Percentiles rank a stretch among this genome's conserved stretches.
Evolutionary conservation across 140 eudicot species (phyloP).

Genomic region (Eryngium alpinum): DNA sequence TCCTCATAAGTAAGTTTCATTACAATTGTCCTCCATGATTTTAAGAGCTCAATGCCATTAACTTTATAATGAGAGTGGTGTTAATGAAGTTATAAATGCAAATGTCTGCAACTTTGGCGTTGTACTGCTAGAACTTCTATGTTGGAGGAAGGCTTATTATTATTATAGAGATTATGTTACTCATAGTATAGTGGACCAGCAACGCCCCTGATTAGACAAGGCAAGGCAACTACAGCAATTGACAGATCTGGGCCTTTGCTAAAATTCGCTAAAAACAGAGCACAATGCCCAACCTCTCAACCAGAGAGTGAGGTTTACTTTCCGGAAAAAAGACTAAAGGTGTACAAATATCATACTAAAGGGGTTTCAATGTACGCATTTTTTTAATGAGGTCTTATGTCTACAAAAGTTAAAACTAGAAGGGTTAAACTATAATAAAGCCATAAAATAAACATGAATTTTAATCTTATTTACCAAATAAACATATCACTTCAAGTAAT

Average conservation of each 20-base stretch:
- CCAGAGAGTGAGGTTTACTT: too few species aligned
- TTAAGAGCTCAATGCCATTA: slow-evolving; percentile 68
- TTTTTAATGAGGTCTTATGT: too few species aligned
- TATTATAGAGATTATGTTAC: slow-evolving; percentile 69
- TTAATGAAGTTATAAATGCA: slow-evolving; percentile 42
- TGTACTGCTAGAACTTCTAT: slow-evolving; percentile 70
- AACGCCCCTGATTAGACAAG: slow-evolving; percentile 66
- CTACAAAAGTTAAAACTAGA: too few species aligned
- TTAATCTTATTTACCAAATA: too few species aligned
- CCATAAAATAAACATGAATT: too few species aligned
- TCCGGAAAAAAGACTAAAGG: too few species aligned
- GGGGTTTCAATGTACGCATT: too few species aligned
- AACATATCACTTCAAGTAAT: too few species aligned
- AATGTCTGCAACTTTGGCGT: slow-evolving; percentile 80
- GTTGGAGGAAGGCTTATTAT: slow-evolving; percentile 86
- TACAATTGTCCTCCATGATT: slow-evolving; percentile 74
- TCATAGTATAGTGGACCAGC: slow-evolving; percentile 77
- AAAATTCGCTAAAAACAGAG: slow-evolving; percentile 79
- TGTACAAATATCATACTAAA: too few species aligned
- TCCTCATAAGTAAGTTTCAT: slow-evolving; percentile 62
- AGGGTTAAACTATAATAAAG: too few species aligned
- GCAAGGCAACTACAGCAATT: slow-evolving; percentile 81
- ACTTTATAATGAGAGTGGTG: slow-evolving; percentile 46
- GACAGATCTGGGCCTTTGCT: slow-evolving; percentile 81
- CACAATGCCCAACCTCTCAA: too few species aligned